Conservation (phyloP, 306 rosid species). For the Cajanus cajan region DNA sequence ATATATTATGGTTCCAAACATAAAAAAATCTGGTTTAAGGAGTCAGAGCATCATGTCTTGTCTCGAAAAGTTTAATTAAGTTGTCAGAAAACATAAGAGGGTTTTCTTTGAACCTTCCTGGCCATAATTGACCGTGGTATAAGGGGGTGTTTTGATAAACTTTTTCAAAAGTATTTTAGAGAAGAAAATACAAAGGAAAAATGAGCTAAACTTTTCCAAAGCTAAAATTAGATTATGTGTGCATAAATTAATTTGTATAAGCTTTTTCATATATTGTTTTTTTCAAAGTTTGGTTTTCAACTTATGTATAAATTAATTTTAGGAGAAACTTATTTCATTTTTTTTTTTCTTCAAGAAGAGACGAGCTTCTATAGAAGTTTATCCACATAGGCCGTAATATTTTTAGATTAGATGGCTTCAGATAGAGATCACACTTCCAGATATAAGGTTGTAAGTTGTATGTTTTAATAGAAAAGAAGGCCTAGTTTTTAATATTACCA, state of each 20-base stretch:
- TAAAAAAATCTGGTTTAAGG: not conserved
- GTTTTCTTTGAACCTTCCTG: not conserved
- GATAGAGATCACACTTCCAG: not conserved
- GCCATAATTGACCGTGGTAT: not conserved
- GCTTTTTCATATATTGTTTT: too few species aligned
- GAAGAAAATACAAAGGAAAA: too few species aligned
- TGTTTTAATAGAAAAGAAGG: not conserved
- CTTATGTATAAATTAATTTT: too few species aligned
- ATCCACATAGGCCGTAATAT: not conserved
- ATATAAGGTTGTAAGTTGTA: not conserved
- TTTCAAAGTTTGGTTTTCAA: too few species aligned
- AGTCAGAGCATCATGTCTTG: not conserved
- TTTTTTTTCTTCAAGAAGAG: too few species aligned
- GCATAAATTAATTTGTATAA: too few species aligned
- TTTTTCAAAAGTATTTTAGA: too few species aligned
- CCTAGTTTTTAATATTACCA: not conserved
- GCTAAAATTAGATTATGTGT: too few species aligned
- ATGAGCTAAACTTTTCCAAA: too few species aligned
- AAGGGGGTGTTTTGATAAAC: too few species aligned
- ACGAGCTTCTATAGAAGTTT: too few species aligned
- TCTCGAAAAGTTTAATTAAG: not conserved
- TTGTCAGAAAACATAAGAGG: not conserved
- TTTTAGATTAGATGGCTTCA: constrained; percentile 4
- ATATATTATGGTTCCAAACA: not conserved
- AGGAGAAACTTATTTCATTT: too few species aligned